Conservation (phyloP, 1,284 basidiomycete species). For the Sanguinoderma infundibulare region DNA sequence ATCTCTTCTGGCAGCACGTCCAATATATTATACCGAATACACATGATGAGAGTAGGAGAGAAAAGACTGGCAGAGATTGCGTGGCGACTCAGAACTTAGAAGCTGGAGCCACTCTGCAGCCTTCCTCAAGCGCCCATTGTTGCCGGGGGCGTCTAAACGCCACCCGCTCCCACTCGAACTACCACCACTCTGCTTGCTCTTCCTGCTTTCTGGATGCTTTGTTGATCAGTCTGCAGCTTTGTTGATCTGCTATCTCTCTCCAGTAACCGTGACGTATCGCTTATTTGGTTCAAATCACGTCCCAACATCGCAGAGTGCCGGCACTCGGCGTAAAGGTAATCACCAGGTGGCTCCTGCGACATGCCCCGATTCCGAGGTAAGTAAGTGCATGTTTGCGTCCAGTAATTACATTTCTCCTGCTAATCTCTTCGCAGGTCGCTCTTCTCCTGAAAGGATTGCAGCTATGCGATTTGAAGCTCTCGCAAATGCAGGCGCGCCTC, state of each 20-base stretch:
- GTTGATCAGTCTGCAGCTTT: conserved; percentile 3
- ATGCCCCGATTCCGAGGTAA: conserved; percentile 8
- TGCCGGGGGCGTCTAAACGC: too few relatives aligned
- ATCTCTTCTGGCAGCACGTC: too few relatives aligned
- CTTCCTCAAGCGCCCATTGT: too few relatives aligned
- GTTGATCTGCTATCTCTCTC: neutral
- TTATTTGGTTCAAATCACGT: neutral
- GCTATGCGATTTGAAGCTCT: conserved; percentile 25
- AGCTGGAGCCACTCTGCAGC: too few relatives aligned
- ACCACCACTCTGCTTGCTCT: neutral
- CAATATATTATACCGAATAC: too few relatives aligned
- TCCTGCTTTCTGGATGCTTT: conserved; percentile 16
- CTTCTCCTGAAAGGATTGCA: conserved; percentile 17
- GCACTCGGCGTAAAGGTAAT: conserved; percentile 4
- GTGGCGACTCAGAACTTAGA: too few relatives aligned
- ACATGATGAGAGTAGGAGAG: too few relatives aligned
- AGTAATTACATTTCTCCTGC: too few relatives aligned
- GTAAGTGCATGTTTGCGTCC: neutral
- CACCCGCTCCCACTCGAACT: neutral
- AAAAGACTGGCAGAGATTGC: too few relatives aligned
- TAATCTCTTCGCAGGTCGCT: neutral
- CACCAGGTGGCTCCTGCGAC: neutral
- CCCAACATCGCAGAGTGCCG: conserved; percentile 4
- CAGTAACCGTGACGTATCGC: conserved; percentile 9
- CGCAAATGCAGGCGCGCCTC: conserved; percentile 54